phyloP scores from a whole-genome alignment of 2,329 filamentous ascomycete genomes.

The Epichloe glyceriae region DNA sequence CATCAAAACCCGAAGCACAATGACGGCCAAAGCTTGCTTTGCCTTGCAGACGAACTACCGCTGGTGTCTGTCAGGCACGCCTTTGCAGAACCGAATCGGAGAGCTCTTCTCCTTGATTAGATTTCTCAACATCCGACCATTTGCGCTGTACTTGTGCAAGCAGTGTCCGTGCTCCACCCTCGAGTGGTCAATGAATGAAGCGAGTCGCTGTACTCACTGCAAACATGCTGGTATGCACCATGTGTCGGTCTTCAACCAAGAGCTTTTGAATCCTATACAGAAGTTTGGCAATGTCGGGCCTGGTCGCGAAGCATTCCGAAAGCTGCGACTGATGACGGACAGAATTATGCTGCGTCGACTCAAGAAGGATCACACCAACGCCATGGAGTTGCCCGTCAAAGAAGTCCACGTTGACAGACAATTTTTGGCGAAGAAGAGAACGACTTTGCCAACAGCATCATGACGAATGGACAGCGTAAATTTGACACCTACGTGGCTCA shows the following conservation, averaged over 20 bases:
- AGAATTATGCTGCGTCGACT: slow-evolving; percentile 91
- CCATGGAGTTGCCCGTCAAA: slow-evolving; percentile 94
- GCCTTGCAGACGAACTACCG: slow-evolving; percentile 78
- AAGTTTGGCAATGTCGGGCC: slow-evolving; percentile 45
- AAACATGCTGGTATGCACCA: slow-evolving; percentile 29
- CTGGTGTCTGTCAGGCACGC: slow-evolving; percentile 92
- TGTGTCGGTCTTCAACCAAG: slow-evolving; percentile 71
- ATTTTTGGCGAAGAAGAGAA: slow-evolving; percentile 91
- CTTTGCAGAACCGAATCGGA: slow-evolving; percentile 91
- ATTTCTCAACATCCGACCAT: slow-evolving; percentile 79
- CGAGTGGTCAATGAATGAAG: slow-evolving; percentile 68
- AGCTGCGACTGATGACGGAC: slow-evolving; percentile 78
- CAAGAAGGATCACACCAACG: slow-evolving; percentile 84
- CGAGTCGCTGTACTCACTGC: slow-evolving; percentile 59
- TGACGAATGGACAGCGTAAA: slow-evolving; percentile 75
- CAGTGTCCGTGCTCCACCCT: slow-evolving; percentile 66
- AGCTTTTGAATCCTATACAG: slow-evolving; percentile 75
- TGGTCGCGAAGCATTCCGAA: slow-evolving; percentile 60
- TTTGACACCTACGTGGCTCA: slow-evolving; percentile 95
- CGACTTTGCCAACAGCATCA: slow-evolving; percentile 90
- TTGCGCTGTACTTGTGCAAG: slow-evolving; percentile 90
- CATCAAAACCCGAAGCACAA: slow-evolving; percentile 81
- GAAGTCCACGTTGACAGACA: slow-evolving; percentile 85
- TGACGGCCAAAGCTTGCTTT: slow-evolving; percentile 91
- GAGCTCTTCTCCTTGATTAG: slow-evolving; percentile 92